Conservation (phyloP, 139 green algal species). For the Penium margaritaceum region DNA sequence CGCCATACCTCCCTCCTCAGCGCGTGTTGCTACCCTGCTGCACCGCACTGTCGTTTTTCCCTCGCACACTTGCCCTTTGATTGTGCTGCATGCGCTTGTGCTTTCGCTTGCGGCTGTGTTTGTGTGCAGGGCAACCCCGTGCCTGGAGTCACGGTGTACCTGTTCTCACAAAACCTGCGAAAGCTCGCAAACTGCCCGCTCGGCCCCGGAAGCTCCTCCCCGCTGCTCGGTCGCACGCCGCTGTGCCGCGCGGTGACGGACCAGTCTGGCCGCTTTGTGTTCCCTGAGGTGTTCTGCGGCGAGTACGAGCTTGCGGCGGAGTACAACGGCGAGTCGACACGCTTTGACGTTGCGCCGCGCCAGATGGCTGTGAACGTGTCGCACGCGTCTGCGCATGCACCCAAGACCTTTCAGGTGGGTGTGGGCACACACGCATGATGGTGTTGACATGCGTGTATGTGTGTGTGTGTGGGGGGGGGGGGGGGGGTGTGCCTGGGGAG, state of each 20-base stretch:
- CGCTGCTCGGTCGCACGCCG: background rate
- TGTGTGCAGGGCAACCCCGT: slow-evolving; percentile 35
- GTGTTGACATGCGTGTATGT: too few relatives aligned
- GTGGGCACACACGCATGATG: too few relatives aligned
- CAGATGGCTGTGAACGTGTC: slow-evolving; percentile 13
- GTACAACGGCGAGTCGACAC: slow-evolving; percentile 31
- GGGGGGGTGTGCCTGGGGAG: too few relatives aligned
- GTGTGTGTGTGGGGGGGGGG: too few relatives aligned
- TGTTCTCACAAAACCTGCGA: slow-evolving; percentile 20
- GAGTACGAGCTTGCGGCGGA: slow-evolving; percentile 14
- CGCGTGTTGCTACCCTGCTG: too few relatives aligned
- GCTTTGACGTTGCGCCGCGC: slow-evolving; percentile 37
- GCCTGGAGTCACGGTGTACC: slow-evolving; percentile 33
- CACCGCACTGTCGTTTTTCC: too few relatives aligned
- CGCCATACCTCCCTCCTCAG: too few relatives aligned
- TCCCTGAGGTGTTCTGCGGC: slow-evolving; percentile 18
- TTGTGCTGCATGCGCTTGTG: too few relatives aligned
- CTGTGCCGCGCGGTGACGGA: slow-evolving; percentile 23
- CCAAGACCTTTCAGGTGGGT: too few relatives aligned
- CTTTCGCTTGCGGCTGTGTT: too few relatives aligned
- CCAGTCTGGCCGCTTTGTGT: slow-evolving; percentile 22
- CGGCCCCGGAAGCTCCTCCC: background rate
- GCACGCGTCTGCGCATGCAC: too few relatives aligned
- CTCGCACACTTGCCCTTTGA: too few relatives aligned
- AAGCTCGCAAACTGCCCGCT: background rate